A percentile compares a stretch with the other conserved stretches of the same genome.
These are phyloP conservation scores for Solanum chacoense DNA, from an alignment of 305 asterid species.

Conservation along the genomic window DNA sequence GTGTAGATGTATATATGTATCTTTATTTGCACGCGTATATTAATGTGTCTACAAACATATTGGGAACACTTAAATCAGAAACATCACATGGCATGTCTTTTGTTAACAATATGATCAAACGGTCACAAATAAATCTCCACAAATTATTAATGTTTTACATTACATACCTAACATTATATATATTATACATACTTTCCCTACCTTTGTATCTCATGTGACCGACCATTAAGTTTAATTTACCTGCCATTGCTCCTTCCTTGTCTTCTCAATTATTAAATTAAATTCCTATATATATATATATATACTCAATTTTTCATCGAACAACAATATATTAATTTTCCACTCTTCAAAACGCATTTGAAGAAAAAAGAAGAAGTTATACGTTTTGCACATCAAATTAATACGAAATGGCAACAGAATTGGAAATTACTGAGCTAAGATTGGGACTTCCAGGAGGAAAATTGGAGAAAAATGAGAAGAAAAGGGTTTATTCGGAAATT, in stretches of 20 bases:
- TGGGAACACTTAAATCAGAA: not conserved
- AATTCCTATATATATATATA: not conserved
- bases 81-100: conserved; percentile 1
- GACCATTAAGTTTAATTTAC: conserved; percentile 33
- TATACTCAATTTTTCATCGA: not conserved
- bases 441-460: conserved; percentile 61
- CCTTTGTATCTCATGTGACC: conserved; percentile 57
- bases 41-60: not conserved
- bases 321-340: not conserved
- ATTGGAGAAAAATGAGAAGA: conserved; percentile 25
- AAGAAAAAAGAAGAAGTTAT: not conserved
- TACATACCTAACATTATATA: conserved; percentile 15
- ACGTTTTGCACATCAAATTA: not conserved
- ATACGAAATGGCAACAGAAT: not conserved
- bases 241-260: conserved; percentile 28
- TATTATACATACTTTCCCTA: conserved; percentile 27
- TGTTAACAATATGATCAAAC: conserved; percentile 14
- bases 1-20: not conserved
- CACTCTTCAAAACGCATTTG: not conserved
- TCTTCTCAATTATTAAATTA: conserved; percentile 3
- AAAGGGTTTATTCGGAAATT: conserved; percentile 41
- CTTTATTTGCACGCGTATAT: not conserved
- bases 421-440: conserved; percentile 71
- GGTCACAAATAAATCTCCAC: conserved; percentile 20
- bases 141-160: conserved; percentile 14